Base-by-base conservation (phyloP, 2,329 filamentous ascomycete genomes). In the Aureobasidium sp. region DNA sequence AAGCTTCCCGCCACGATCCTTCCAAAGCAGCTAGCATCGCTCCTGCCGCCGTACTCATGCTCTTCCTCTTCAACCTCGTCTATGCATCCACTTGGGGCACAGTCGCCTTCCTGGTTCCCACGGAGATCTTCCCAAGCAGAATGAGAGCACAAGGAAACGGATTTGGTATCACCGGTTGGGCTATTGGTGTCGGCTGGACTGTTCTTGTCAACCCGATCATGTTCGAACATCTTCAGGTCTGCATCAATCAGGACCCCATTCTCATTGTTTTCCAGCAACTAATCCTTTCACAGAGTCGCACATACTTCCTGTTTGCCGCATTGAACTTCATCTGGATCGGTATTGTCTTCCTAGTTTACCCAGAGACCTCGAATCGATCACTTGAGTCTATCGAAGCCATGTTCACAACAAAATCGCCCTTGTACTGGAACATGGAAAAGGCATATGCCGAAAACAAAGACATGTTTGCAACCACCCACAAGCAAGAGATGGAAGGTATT, bases 131-230 rank as follows among this genome's bases (percentile, higher is more conserved):
- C 75, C 82, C 86, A 1, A 84, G 81, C 20, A 83, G 86, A 50
- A 80, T 88, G 60, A 81, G 87, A 27, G 85, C 87, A n/a, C 84
- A 88, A 71, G 87, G 87, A 10, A 87, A 88, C 71, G 85, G 85
- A 10, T 88, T 89, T 68, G 84, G 84, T 23, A 87, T 89, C 66
- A 84, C 85, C 2, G 86, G 87, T 1, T 89, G 87, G 87, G 86
- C 87, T 23, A 81, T 87, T 66, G 87, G 86, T 43, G 82, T 85
- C 11, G 86, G 86, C 42, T 82, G 84, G 82, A 87, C 85, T 1
- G 80, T 80, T 2, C 77, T 87, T 54, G 81, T 87, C 67, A 87
- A 76, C 69, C 83, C 83, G 31, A 83, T 87, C 72, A 84, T 88
- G 80, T 84, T 87, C 66, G 75, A 71, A 48, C 74, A 74, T n/a